Conservation (phyloP, 2,329 filamentous ascomycete species). For the Alternaria hordeiaustralica region DNA sequence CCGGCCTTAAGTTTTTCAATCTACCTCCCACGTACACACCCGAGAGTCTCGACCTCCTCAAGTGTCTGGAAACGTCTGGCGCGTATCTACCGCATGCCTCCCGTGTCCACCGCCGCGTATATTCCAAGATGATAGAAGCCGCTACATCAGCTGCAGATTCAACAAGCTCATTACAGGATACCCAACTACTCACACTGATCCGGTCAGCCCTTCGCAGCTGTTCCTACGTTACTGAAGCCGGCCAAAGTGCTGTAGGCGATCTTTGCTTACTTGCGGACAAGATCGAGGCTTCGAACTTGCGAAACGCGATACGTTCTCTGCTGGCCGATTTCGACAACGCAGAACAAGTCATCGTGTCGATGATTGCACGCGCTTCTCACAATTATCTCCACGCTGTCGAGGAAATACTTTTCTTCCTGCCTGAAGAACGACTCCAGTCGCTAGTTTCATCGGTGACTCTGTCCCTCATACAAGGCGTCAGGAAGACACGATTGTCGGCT, state of each 20-base stretch:
- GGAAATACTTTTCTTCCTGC: slow-evolving; percentile 19
- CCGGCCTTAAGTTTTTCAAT: slow-evolving; percentile 1
- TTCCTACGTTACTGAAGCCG: background rate
- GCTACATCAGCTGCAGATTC: slow-evolving; percentile 2
- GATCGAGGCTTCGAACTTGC: slow-evolving; percentile 6
- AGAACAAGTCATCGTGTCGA: background rate
- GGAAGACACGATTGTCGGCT: background rate
- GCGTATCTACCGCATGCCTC: slow-evolving; percentile 4
- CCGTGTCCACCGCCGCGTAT: slow-evolving; percentile 10
- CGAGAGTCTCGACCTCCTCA: slow-evolving; percentile 17
- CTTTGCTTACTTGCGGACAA: slow-evolving; percentile 14
- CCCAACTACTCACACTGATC: slow-evolving; percentile 17
- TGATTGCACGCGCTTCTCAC: slow-evolving; percentile 4
- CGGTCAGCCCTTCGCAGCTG: slow-evolving; percentile 18
- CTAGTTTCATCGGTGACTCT: slow-evolving; percentile 15
- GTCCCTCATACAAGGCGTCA: slow-evolving; percentile 9
- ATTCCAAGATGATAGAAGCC: slow-evolving; percentile 17
- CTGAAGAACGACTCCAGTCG: slow-evolving; percentile 7
- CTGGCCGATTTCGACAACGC: background rate
- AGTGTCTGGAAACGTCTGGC: slow-evolving; percentile 14
- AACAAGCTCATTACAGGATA: slow-evolving; percentile 10
- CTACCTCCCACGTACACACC: slow-evolving; percentile 16
- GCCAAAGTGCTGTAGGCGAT: background rate
- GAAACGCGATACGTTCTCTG: slow-evolving; percentile 4
- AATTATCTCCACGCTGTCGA: slow-evolving; percentile 6